phyloP scores from a whole-genome alignment of 345 rosid genomes.

The Nasturtium officinale region DNA sequence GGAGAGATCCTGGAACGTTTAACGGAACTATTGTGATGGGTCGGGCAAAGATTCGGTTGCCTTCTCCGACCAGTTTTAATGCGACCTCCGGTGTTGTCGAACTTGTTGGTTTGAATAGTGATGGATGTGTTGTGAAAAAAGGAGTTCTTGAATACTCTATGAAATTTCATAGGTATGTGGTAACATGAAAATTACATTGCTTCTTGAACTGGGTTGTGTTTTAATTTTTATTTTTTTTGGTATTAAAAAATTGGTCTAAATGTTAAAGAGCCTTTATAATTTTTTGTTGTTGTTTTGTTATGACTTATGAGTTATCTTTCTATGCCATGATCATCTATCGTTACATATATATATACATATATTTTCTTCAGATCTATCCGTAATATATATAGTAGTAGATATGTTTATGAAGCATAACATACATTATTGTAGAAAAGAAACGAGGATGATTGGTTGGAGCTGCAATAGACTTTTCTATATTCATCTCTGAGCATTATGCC shows the following conservation, averaged over 20 bases:
- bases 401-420: background rate
- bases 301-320: background rate
- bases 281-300: background rate
- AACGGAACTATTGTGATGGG: conserved; percentile 22
- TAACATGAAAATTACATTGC: background rate
- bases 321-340: background rate
- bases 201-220: background rate
- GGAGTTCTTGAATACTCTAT: background rate
- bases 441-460: background rate
- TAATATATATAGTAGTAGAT: background rate
- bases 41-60: conserved; percentile 25
- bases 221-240: background rate
- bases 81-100: background rate
- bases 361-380: background rate
- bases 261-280: background rate
- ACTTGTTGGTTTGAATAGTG: conserved; percentile 6
- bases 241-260: background rate
- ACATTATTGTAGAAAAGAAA: background rate
- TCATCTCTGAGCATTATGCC: background rate
- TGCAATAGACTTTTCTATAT: background rate
- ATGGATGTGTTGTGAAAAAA: conserved; percentile 1
- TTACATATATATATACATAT: background rate
- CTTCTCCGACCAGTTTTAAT: background rate
- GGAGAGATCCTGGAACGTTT: conserved; percentile 22
- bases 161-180: background rate